Conservation (phyloP, 2,329 filamentous ascomycete species). For the Sclerotinia trifoliorum region DNA sequence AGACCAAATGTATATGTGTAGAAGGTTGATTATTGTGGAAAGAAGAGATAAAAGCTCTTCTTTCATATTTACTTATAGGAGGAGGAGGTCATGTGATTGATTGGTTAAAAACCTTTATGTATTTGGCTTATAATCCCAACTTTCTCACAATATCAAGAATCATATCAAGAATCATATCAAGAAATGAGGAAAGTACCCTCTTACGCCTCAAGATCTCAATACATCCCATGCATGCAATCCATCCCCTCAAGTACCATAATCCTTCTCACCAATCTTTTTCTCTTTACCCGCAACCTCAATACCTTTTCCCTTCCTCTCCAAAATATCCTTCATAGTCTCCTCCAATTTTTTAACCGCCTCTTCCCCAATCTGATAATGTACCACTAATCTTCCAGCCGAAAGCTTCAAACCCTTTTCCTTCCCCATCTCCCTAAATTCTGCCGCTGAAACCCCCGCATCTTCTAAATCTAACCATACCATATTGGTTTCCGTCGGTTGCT, state of each 20-base stretch:
- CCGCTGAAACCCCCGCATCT: conserved; percentile 50
- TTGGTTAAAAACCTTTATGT: too few species aligned
- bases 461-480: conserved; percentile 72
- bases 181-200: neutral
- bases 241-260: conserved; percentile 35
- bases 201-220: neutral
- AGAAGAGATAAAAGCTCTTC: too few species aligned
- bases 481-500: conserved; percentile 65
- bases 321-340: conserved; percentile 45
- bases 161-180: neutral
- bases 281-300: conserved; percentile 23
- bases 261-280: conserved; percentile 34
- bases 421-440: conserved; percentile 54
- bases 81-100: too few species aligned
- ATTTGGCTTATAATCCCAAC: too few species aligned
- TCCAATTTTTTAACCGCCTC: conserved; percentile 54
- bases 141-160: too few species aligned
- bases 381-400: conserved; percentile 58
- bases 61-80: too few species aligned
- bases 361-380: conserved; percentile 69
- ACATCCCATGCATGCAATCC: neutral
- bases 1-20: too few species aligned
- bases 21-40: too few species aligned
- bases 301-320: conserved; percentile 27
- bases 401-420: conserved; percentile 57